phyloP scores from a whole-genome alignment of 768 basidiomycete species.

The Ramaria sp. region DNA sequence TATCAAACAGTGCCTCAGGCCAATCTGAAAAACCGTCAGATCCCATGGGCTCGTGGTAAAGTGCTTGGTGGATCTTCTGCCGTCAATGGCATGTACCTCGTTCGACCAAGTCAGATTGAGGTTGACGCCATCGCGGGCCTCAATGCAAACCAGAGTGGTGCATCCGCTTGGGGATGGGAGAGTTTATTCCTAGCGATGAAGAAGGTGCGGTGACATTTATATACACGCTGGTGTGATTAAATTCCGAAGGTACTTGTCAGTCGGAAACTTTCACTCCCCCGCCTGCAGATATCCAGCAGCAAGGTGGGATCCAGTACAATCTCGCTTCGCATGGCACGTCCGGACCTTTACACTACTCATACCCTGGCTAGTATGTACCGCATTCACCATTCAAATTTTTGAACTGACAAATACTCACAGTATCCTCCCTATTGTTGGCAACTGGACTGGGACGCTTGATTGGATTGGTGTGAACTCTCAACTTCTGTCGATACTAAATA shows the following conservation, averaged over 20 bases:
- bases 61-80: slow-evolving; percentile 61
- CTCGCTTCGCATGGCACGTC: slow-evolving; percentile 36
- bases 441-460: slow-evolving; percentile 46
- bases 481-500: not conserved
- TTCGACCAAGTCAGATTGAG: slow-evolving; percentile 40
- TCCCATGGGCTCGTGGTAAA: slow-evolving; percentile 55
- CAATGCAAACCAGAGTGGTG: slow-evolving; percentile 25
- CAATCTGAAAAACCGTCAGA: slow-evolving; percentile 28
- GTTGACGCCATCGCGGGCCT: slow-evolving; percentile 36
- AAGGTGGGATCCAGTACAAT: slow-evolving; percentile 36
- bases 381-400: slow-evolving; percentile 9
- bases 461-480: slow-evolving; percentile 19
- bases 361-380: slow-evolving; percentile 40
- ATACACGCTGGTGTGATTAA: too few relatives aligned
- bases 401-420: slow-evolving; percentile 18
- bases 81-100: slow-evolving; percentile 59
- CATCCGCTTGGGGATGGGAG: slow-evolving; percentile 37
- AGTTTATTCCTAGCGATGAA: slow-evolving; percentile 35
- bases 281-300: slow-evolving; percentile 23
- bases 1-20: slow-evolving; percentile 41
- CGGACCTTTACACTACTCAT: slow-evolving; percentile 40
- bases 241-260: not conserved
- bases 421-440: slow-evolving; percentile 37
- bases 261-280: slow-evolving; percentile 51
- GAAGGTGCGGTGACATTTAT: slow-evolving; percentile 15